A percentile compares a stretch with the other conserved stretches of the same genome.
Evolutionary conservation across 345 rosid species (phyloP).

Genomic region (Syzygium aqueum): DNA sequence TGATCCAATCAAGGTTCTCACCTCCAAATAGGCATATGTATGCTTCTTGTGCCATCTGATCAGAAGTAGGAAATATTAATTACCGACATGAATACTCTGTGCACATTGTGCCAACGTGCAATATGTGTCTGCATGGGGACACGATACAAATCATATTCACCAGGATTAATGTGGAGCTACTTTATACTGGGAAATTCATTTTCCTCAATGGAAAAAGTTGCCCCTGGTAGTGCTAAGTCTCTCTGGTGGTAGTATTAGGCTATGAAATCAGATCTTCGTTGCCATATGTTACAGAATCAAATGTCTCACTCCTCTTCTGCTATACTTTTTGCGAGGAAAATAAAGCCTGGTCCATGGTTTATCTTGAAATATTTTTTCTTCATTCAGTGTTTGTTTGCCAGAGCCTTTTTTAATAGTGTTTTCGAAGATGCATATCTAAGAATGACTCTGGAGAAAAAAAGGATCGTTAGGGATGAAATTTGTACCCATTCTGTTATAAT

Average conservation of each 20-base stretch:
- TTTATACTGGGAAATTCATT: not conserved
- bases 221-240: not conserved
- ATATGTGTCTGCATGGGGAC: not conserved
- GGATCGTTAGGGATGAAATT: not conserved
- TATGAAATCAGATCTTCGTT: not conserved
- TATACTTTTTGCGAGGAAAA: not conserved
- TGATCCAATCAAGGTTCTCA: conserved; percentile 24
- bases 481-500: conserved; percentile 17
- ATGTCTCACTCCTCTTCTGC: not conserved
- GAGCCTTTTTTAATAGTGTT: not conserved
- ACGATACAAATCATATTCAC: not conserved
- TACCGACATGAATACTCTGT: not conserved
- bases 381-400: not conserved
- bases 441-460: not conserved
- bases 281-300: not conserved
- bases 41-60: conserved; percentile 5
- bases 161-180: not conserved
- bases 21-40: conserved; percentile 29
- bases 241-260: not conserved
- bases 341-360: not conserved
- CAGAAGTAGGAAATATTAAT: not conserved
- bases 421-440: not conserved
- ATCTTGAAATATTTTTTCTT: not conserved
- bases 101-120: not conserved
- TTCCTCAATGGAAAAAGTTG: not conserved